Base-by-base conservation (phyloP, 2,329 filamentous ascomycete species). In the Claviceps fusiformis region DNA sequence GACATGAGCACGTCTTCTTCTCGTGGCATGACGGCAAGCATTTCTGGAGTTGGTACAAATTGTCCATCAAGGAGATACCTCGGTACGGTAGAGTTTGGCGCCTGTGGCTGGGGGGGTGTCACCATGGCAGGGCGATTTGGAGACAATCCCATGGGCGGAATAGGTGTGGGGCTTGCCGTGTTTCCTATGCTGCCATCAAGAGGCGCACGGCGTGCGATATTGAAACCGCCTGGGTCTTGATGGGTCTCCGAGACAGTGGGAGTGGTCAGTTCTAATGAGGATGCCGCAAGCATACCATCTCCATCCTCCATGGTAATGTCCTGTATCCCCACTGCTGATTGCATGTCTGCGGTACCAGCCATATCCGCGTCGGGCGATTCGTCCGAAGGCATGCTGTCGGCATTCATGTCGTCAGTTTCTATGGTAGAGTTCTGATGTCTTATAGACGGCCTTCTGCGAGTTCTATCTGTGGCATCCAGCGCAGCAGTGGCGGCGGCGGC, bases 1-100 rank as follows among this genome's bases (percentile, higher is more conserved):
- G 93, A 96, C 92, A 98, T 96, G 59, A 98, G 77, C 2, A 98
- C 93, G 64, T 98, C 93, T 69, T 98, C 93, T 63, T 98, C 93
- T 52, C 93, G 83, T 10, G 93, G 93, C 87, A 97, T 95, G 11
- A 90, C 86, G 33, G 91, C 88, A 37, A 95, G 75, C 62, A 95
- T 85, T 61, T 86, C 84, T 17, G 86, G 80, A 64, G 82, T 81
- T 31, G 87, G 82, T 43, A 82, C 78, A 53, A 85, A 71, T 50
- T 82, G 82, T 43, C 86, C 84, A 62, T 95, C 87, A 52, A 89
- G 80, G 31, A 91, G 78, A 65, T 92, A 93, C 56, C 87, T 81
- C 45, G 89, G 85, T 56, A 93, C 85, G 57, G 81, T 86, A 19
- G 86, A 81, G 56, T 78, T 82, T 8, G 84, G 80, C 61, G 87